Evolutionary conservation across 805 yeast genomes (phyloP).

Genomic region (Pachysolen tannophilus): DNA sequence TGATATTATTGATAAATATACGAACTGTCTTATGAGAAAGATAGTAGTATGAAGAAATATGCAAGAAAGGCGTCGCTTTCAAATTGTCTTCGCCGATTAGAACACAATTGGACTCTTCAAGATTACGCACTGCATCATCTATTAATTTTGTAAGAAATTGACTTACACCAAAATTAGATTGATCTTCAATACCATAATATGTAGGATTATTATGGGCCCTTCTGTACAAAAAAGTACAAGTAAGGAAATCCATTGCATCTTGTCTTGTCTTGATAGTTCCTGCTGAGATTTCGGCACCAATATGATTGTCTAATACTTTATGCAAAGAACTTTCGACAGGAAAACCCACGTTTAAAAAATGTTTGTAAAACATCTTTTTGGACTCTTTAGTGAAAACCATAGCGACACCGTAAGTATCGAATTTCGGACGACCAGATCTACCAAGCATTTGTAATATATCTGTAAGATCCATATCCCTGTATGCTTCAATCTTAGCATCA

Average conservation of each 20-base stretch:
- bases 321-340: conserved; percentile 79
- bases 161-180: conserved; percentile 45
- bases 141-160: conserved; percentile 55
- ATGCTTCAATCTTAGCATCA: conserved; percentile 57
- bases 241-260: conserved; percentile 65
- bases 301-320: conserved; percentile 67
- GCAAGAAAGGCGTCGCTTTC: conserved; percentile 70
- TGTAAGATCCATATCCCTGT: conserved; percentile 75
- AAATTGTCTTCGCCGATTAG: conserved; percentile 39
- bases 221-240: conserved; percentile 71
- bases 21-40: conserved; percentile 86
- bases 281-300: conserved; percentile 73
- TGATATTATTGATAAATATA: conserved; percentile 48
- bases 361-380: conserved; percentile 69
- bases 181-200: conserved; percentile 65
- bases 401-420: conserved; percentile 70
- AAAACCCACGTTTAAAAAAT: conserved; percentile 70
- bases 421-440: conserved; percentile 78
- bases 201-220: conserved; percentile 74
- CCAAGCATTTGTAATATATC: conserved; percentile 85
- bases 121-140: conserved; percentile 57
- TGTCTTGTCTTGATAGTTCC: conserved; percentile 59
- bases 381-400: conserved; percentile 70
- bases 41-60: conserved; percentile 86
- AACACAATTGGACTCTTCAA: conserved; percentile 70